Evolutionary conservation across 257 asterid species (phyloP).

Genomic region (Gentiana dahurica): DNA sequence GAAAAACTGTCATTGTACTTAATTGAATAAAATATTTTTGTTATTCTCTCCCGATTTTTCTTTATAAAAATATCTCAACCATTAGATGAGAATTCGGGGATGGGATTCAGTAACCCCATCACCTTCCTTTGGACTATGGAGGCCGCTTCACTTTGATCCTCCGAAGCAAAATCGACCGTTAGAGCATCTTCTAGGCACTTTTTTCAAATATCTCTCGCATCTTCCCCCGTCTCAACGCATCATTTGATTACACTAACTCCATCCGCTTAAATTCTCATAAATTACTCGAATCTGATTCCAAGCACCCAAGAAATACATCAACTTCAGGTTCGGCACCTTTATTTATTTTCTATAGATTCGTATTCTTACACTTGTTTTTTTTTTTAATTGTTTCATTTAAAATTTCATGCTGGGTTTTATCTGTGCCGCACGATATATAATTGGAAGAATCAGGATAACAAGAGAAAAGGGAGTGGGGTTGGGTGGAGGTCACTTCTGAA

Average conservation of each 20-base stretch:
- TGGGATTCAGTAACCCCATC: no score
- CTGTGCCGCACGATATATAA: not conserved
- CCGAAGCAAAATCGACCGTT: constrained; percentile 8
- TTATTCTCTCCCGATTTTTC: no score
- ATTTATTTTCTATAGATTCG: not conserved
- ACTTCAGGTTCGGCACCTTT: not conserved
- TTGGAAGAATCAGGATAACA: constrained; percentile 6
- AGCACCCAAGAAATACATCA: not conserved
- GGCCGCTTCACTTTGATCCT: no score
- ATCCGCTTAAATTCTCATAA: not conserved
- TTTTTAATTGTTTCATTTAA: not conserved
- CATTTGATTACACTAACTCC: not conserved
- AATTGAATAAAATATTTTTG: no score
- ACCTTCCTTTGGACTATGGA: no score
- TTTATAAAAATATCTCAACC: no score
- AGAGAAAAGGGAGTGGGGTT: constrained; percentile 2
- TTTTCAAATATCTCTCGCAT: not conserved
- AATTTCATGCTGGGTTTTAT: not conserved
- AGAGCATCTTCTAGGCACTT: not conserved
- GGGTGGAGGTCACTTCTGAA: constrained; percentile 10
- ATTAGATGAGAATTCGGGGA: no score
- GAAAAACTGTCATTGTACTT: no score
- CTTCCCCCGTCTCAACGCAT: not conserved
- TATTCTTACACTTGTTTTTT: not conserved
- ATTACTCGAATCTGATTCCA: constrained; percentile 3